These are phyloP conservation scores for Pseudohalonectria lignicola DNA, from an alignment of 2,329 filamentous ascomycete species.

Conservation along the genomic window DNA sequence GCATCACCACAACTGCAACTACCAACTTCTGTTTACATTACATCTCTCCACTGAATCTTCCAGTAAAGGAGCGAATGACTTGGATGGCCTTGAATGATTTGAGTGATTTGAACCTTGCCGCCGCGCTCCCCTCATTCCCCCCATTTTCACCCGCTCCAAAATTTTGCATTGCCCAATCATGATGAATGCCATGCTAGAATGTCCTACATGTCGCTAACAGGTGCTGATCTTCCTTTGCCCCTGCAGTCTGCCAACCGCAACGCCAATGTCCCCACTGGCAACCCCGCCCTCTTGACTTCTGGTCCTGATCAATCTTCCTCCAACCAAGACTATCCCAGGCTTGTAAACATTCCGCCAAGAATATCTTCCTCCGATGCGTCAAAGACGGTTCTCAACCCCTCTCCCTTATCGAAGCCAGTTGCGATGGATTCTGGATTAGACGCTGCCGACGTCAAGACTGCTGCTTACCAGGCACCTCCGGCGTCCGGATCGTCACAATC, in stretches of 20 bases:
- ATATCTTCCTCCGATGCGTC: conserved; percentile 54
- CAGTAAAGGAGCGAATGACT: no score
- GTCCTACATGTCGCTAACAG: conserved; percentile 35
- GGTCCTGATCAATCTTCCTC: conserved; percentile 29
- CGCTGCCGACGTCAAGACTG: neutral
- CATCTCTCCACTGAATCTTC: no score
- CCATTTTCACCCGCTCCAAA: no score
- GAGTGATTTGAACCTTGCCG: no score
- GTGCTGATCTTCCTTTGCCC: conserved; percentile 15
- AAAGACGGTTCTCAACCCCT: conserved; percentile 57
- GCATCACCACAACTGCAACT: no score
- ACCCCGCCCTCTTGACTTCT: conserved; percentile 36
- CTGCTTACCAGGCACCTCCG: neutral
- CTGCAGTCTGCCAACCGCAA: conserved; percentile 49
- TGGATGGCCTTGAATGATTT: no score
- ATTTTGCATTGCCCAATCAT: conserved; percentile 34
- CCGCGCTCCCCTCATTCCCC: no score
- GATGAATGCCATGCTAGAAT: conserved; percentile 11
- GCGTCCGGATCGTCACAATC: conserved; percentile 4
- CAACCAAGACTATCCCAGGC: conserved; percentile 42
- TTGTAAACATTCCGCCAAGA: conserved; percentile 48
- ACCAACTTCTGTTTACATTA: no score
- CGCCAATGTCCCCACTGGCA: conserved; percentile 37
- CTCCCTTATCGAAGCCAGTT: conserved; percentile 62
- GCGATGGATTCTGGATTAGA: conserved; percentile 46